Evolutionary conservation across 805 yeast species (phyloP).

Genomic region (Teunomyces cretensis): DNA sequence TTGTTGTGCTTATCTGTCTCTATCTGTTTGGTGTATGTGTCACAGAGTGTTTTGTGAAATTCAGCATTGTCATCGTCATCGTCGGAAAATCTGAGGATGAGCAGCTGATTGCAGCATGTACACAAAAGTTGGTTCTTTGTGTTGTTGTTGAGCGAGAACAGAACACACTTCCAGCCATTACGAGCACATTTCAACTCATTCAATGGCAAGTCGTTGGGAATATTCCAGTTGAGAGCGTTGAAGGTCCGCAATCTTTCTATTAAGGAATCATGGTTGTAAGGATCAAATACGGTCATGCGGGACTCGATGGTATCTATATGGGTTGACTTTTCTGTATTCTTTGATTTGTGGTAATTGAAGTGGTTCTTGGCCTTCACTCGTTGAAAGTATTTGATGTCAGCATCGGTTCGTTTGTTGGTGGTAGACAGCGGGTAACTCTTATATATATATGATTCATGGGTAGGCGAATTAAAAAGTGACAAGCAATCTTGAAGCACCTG

Average conservation of each 20-base stretch:
- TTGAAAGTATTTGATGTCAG: conserved; percentile 41
- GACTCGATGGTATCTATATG: conserved; percentile 13
- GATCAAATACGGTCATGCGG: conserved; percentile 29
- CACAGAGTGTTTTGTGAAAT: conserved; percentile 24
- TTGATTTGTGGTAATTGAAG: conserved; percentile 35
- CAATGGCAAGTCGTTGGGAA: conserved; percentile 28
- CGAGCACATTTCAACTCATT: conserved; percentile 50
- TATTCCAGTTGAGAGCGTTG: conserved; percentile 48
- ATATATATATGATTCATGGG: conserved; percentile 11
- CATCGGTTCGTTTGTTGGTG: conserved; percentile 12
- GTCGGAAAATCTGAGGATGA: conserved; percentile 29
- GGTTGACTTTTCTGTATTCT: conserved; percentile 8
- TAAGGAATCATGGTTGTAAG: conserved; percentile 35
- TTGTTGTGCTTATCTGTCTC: conserved; percentile 24
- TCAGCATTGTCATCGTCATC: conserved; percentile 54
- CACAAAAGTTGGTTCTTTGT: conserved; percentile 34
- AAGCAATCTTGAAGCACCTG: conserved; percentile 25
- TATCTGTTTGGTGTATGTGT: conserved; percentile 27
- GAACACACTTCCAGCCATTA: conserved; percentile 54
- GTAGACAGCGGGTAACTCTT: conserved; percentile 4
- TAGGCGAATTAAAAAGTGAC: conserved; percentile 16
- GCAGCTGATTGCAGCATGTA: conserved; percentile 28
- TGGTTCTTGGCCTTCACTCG: conserved; percentile 36
- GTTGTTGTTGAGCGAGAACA: conserved; percentile 20
- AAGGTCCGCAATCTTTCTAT: conserved; percentile 44